phyloP scores from a whole-genome alignment of 495 filamentous ascomycete species.

The Aspergillus campestris region DNA sequence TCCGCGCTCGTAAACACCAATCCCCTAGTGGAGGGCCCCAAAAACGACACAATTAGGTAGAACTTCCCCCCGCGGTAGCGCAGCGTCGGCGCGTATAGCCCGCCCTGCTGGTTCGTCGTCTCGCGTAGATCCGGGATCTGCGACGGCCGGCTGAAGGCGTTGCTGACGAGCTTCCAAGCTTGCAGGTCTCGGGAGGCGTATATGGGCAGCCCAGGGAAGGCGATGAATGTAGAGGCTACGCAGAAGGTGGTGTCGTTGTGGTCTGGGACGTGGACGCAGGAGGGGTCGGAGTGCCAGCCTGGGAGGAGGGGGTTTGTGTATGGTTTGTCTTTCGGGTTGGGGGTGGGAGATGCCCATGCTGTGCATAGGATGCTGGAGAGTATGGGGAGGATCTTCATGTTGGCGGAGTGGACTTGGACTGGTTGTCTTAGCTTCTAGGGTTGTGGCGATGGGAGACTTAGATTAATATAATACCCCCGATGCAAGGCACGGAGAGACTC shows the following conservation, averaged over 20 bases:
- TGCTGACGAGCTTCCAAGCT: constrained; percentile 17
- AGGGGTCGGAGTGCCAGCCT: constrained; percentile 26
- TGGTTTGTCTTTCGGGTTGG: neutral
- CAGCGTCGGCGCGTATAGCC: constrained; percentile 19
- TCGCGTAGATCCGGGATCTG: neutral
- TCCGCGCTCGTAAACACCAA: constrained; percentile 1
- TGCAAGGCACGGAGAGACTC: no score
- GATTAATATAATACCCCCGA: no score
- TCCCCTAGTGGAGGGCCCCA: constrained; percentile 1
- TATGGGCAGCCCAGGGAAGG: constrained; percentile 32
- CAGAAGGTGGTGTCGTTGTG: constrained; percentile 20
- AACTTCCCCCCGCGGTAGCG: constrained; percentile 22
- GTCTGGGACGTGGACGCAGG: constrained; percentile 11
- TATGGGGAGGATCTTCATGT: no score
- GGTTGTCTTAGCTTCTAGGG: no score
- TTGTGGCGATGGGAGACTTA: no score
- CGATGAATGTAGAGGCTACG: constrained; percentile 28
- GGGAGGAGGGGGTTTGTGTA: constrained; percentile 12
- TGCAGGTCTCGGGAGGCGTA: constrained; percentile 26
- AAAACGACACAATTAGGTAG: constrained; percentile 25
- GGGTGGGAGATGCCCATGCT: neutral
- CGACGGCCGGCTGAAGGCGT: constrained; percentile 3
- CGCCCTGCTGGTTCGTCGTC: constrained; percentile 4
- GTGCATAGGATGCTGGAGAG: no score
- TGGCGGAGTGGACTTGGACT: no score